Evolutionary conservation across 2,329 filamentous ascomycete species (phyloP).

Genomic region (Colletotrichum sp.): DNA sequence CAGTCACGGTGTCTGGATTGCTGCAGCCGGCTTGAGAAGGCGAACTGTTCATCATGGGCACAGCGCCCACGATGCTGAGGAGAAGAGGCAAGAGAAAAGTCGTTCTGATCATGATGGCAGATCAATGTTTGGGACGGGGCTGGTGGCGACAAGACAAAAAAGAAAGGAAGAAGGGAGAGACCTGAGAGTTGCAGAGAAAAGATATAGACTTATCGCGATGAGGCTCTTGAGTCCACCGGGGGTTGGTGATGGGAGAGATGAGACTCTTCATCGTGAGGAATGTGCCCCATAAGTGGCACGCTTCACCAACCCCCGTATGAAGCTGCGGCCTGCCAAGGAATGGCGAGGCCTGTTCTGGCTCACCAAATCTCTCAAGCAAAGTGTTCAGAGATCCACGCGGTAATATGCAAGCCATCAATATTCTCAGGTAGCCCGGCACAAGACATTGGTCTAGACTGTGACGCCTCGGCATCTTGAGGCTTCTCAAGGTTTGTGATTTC

Average conservation of each 20-base stretch:
- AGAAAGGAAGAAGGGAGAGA: neutral
- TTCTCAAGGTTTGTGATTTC: neutral
- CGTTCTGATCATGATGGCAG: neutral
- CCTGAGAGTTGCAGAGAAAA: neutral
- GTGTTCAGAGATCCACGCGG: neutral
- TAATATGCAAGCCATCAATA: neutral
- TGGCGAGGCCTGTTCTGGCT: neutral
- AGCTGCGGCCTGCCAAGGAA: neutral
- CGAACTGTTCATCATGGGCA: neutral
- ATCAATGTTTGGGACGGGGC: neutral
- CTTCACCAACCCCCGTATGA: neutral
- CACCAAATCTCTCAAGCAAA: neutral
- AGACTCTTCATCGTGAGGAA: neutral
- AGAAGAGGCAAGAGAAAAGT: constrained; percentile 2
- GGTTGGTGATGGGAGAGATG: neutral
- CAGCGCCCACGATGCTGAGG: constrained; percentile 2
- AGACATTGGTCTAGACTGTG: neutral
- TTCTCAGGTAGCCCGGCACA: neutral
- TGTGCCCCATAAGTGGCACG: neutral
- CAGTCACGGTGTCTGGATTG: neutral
- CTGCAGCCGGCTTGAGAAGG: neutral
- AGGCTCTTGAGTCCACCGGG: neutral
- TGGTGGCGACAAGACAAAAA: neutral
- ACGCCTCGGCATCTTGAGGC: neutral
- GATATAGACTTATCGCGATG: neutral